phyloP scores from a whole-genome alignment of 2,329 filamentous ascomycete species.

The Magnaporthales sp. region DNA sequence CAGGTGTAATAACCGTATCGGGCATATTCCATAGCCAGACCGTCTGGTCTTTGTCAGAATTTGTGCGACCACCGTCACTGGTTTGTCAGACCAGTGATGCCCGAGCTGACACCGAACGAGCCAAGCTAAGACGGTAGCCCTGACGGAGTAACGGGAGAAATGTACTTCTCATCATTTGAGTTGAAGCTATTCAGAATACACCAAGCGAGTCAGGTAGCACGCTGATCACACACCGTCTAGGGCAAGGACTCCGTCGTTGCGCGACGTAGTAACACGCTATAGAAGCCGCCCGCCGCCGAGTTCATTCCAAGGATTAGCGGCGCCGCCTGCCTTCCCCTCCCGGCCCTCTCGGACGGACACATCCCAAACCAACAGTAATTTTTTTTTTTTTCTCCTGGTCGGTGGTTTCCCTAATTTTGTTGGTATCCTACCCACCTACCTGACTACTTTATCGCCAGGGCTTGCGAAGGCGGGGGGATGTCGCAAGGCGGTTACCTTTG shows the following conservation, averaged over 20 bases:
- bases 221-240: neutral
- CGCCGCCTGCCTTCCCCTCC: neutral
- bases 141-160: neutral
- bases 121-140: neutral
- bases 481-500: neutral
- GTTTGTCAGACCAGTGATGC: neutral
- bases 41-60: neutral
- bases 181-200: neutral
- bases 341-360: neutral
- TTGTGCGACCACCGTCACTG: neutral
- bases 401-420: neutral
- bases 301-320: neutral
- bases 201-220: neutral
- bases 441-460: no score
- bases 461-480: neutral
- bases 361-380: neutral
- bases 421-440: no score
- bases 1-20: neutral
- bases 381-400: neutral
- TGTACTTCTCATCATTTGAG: neutral
- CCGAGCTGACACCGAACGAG: neutral
- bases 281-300: neutral
- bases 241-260: neutral
- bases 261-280: conserved; percentile 1
- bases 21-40: neutral